phyloP scores from a whole-genome alignment of 805 yeast species.

The Cyberlindnera meyerae region DNA sequence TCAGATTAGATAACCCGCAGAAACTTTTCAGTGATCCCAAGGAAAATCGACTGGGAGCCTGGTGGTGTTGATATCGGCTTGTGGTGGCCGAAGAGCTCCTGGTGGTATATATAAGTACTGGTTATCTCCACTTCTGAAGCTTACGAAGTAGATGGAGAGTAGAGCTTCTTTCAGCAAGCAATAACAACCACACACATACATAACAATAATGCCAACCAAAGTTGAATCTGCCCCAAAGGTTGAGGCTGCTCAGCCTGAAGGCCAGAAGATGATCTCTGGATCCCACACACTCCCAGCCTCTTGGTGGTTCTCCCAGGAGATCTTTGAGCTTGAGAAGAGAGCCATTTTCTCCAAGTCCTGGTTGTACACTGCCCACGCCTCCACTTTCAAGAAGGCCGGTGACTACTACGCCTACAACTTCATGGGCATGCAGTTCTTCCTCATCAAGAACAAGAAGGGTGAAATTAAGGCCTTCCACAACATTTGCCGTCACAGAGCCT shows the following conservation, averaged over 20 bases:
- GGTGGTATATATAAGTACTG: neutral
- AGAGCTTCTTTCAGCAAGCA: neutral
- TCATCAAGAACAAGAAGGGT: slow-evolving; percentile 50
- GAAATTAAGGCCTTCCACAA: slow-evolving; percentile 57
- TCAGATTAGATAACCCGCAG: no score
- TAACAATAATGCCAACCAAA: slow-evolving; percentile 25
- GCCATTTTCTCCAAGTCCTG: slow-evolving; percentile 53
- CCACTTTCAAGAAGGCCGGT: slow-evolving; percentile 53
- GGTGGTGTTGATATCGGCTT: no score
- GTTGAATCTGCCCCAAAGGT: slow-evolving; percentile 26
- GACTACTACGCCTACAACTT: slow-evolving; percentile 49
- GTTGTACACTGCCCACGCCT: slow-evolving; percentile 47
- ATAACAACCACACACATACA: slow-evolving; percentile 3
- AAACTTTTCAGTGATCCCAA: no score
- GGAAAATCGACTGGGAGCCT: no score
- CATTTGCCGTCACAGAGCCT: slow-evolving; percentile 62
- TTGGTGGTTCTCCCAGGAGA: slow-evolving; percentile 60
- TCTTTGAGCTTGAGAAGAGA: slow-evolving; percentile 54
- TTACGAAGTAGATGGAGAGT: no score
- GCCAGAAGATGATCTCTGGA: slow-evolving; percentile 27
- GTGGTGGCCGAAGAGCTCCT: neutral
- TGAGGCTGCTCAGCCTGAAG: slow-evolving; percentile 25
- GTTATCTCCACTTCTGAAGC: neutral
- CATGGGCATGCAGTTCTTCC: slow-evolving; percentile 50
- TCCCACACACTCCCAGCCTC: slow-evolving; percentile 58